Conservation (phyloP, 106 monocot species). For the Dioscorea alata region DNA sequence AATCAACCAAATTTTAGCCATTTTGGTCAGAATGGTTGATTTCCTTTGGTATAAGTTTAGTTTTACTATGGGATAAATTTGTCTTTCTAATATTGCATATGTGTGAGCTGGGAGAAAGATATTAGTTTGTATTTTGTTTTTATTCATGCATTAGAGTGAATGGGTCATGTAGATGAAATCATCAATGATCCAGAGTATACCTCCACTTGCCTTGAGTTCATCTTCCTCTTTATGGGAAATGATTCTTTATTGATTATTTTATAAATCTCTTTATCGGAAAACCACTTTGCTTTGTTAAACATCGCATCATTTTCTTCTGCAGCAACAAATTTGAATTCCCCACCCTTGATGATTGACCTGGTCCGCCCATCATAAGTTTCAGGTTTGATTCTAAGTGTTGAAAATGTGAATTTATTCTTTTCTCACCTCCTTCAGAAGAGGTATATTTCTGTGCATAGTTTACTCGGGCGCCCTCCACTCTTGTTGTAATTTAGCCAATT, state of each 20-base stretch:
- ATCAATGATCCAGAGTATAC: constrained; percentile 97
- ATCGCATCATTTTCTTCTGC: constrained; percentile 12
- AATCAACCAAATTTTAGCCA: too few species aligned
- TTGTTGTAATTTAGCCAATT: too few species aligned
- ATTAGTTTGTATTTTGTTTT: background rate
- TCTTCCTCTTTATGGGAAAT: background rate
- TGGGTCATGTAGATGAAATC: constrained; percentile 82
- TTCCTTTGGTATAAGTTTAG: too few species aligned
- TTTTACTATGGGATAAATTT: too few species aligned
- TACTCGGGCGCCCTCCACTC: too few species aligned
- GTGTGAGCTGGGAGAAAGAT: constrained; percentile 9
- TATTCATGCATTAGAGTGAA: constrained; percentile 82
- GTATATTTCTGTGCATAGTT: constrained; percentile 47
- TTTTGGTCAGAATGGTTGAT: too few species aligned
- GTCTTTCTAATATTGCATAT: too few species aligned
- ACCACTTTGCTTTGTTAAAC: constrained; percentile 1
- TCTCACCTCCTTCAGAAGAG: too few species aligned
- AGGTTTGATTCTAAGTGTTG: constrained; percentile 18
- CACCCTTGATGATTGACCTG: constrained; percentile 96
- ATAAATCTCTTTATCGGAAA: background rate
- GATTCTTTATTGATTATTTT: constrained; percentile 8
- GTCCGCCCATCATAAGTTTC: constrained; percentile 97
- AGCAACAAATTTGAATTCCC: constrained; percentile 99
- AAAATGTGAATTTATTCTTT: too few species aligned
- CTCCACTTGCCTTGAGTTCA: background rate